Conservation (phyloP, 2,329 filamentous ascomycete species). For the Fusarium penzigii region DNA sequence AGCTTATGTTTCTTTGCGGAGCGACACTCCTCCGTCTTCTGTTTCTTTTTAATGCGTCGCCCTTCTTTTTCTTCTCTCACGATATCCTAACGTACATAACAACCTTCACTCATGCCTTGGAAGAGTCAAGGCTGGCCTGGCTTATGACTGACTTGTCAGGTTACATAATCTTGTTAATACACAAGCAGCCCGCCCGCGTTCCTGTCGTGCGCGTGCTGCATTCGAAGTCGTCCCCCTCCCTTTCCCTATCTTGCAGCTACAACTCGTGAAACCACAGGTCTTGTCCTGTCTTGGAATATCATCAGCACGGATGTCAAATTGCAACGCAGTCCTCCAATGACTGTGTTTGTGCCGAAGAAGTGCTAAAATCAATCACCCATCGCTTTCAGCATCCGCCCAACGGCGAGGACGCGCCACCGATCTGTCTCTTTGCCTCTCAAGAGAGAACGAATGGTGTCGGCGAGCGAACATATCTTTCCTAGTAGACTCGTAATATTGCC, state of each 20-base stretch:
- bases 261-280: not conserved
- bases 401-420: constrained; percentile 27
- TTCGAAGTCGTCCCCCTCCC: constrained; percentile 13
- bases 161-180: constrained; percentile 30
- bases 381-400: constrained; percentile 32
- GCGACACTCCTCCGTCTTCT: not conserved
- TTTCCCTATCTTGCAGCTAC: not conserved
- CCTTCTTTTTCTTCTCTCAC: constrained; percentile 23
- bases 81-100: constrained; percentile 34
- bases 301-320: constrained; percentile 99
- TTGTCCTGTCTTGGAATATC: not conserved
- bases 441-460: constrained; percentile 23
- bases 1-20: constrained; percentile 12
- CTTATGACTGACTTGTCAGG: constrained; percentile 8
- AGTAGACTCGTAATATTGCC: not conserved
- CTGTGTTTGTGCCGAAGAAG: constrained; percentile 98
- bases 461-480: constrained; percentile 31
- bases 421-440: constrained; percentile 11
- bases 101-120: constrained; percentile 13
- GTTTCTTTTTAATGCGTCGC: constrained; percentile 14
- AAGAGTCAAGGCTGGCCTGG: constrained; percentile 9
- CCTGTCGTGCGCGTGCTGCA: constrained; percentile 13
- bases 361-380: constrained; percentile 72
- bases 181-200: constrained; percentile 14
- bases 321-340: constrained; percentile 82